A percentile compares a stretch with the other conserved stretches of the same genome.
Evolutionary conservation across 768 basidiomycete genomes (phyloP).

Genomic region (Mycena kentingensis): DNA sequence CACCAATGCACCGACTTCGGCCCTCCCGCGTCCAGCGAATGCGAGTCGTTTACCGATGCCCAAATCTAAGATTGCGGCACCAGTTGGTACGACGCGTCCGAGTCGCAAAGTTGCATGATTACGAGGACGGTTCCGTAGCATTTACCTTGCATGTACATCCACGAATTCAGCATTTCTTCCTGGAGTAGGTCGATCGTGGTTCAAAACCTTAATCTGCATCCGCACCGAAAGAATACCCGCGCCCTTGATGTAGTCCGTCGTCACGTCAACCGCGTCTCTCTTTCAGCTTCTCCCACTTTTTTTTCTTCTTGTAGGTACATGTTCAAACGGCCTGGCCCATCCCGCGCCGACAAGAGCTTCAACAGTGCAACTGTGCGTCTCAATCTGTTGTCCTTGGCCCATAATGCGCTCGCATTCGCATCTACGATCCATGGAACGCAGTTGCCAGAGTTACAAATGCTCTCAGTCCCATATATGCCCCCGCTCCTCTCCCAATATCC

Average conservation of each 20-base stretch:
- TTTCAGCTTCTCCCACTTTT: neutral
- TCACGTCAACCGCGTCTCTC: slow-evolving; percentile 16
- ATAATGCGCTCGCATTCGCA: slow-evolving; percentile 8
- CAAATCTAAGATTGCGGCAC: slow-evolving; percentile 16
- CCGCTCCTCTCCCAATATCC: neutral
- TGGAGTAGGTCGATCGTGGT: no score
- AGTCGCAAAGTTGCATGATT: slow-evolving; percentile 10
- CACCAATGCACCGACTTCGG: slow-evolving; percentile 9
- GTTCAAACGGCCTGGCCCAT: slow-evolving; percentile 11
- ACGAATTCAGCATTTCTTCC: no score
- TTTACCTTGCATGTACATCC: neutral
- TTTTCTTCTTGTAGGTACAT: slow-evolving; percentile 2
- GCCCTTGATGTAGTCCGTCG: slow-evolving; percentile 13
- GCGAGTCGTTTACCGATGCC: slow-evolving; percentile 21
- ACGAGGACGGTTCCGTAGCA: neutral
- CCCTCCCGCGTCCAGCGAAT: slow-evolving; percentile 11
- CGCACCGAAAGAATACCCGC: no score
- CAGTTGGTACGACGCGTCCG: slow-evolving; percentile 3
- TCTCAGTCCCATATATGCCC: neutral
- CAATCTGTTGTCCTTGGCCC: neutral
- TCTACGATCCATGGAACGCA: neutral
- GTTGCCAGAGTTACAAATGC: slow-evolving; percentile 20
- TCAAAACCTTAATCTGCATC: no score
- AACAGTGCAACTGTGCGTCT: slow-evolving; percentile 15
- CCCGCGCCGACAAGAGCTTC: slow-evolving; percentile 15